These are phyloP conservation scores for Anaeromyces robustus DNA, from an alignment of 192 early-diverging fungal species.

Conservation along the genomic window DNA sequence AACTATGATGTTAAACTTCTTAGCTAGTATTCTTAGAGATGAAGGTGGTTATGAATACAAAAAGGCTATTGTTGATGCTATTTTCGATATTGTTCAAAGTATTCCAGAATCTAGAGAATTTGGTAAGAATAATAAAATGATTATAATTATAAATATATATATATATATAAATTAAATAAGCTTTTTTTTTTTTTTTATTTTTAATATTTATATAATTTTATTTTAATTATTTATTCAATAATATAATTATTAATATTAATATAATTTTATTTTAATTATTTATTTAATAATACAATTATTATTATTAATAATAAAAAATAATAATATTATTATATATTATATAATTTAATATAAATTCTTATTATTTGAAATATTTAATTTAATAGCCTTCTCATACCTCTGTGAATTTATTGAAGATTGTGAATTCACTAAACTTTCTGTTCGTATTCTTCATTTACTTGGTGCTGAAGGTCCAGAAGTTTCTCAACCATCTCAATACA, in stretches of 20 bases:
- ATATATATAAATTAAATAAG: too few relatives aligned
- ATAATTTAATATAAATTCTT: too few relatives aligned
- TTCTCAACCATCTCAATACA: slow-evolving; percentile 81
- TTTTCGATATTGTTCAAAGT: slow-evolving; percentile 85
- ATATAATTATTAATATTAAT: too few relatives aligned
- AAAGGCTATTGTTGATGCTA: slow-evolving; percentile 88
- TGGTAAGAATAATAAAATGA: slow-evolving; percentile 26
- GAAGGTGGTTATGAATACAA: slow-evolving; percentile 98
- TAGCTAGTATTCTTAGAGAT: slow-evolving; percentile 82
- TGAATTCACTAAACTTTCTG: slow-evolving; percentile 97
- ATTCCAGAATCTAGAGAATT: slow-evolving; percentile 89
- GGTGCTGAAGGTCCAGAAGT: slow-evolving; percentile 89
- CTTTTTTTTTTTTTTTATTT: too few relatives aligned
- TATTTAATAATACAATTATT: too few relatives aligned
- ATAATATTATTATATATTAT: neutral
- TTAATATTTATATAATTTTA: too few relatives aligned
- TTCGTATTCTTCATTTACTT: slow-evolving; percentile 85
- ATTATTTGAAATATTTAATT: slow-evolving; percentile 1
- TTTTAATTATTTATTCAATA: too few relatives aligned
- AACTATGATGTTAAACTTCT: slow-evolving; percentile 76
- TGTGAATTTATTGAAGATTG: slow-evolving; percentile 99
- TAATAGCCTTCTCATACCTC: slow-evolving; percentile 69
- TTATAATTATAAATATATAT: too few relatives aligned
- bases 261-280: too few relatives aligned
- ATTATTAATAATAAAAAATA: too few relatives aligned